These are phyloP conservation scores for Gossypium anomalum DNA, from an alignment of 345 rosid species.

Conservation along the genomic window DNA sequence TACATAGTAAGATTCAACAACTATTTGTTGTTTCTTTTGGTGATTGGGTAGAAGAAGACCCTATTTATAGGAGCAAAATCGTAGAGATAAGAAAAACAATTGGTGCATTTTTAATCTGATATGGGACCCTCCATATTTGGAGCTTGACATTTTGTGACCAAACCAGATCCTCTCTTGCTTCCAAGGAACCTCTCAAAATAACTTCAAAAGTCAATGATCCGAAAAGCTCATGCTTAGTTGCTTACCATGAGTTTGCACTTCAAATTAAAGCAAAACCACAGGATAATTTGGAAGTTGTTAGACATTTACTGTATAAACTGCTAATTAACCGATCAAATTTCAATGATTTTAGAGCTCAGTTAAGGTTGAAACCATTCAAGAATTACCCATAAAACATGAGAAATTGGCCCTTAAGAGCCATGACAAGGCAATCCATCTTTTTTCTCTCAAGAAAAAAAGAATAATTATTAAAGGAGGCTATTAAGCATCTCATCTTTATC, in stretches of 20 bases:
- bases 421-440: background rate
- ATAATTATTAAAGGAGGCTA: constrained; percentile 15
- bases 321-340: background rate
- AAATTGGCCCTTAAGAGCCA: constrained; percentile 13
- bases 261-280: background rate
- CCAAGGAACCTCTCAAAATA: background rate
- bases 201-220: constrained; percentile 10
- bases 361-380: constrained; percentile 1
- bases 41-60: background rate
- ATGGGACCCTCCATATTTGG: constrained; percentile 9
- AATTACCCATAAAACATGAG: background rate
- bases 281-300: background rate
- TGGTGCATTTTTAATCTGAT: background rate
- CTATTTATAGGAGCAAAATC: constrained; percentile 4
- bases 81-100: background rate
- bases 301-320: background rate
- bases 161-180: constrained; percentile 2
- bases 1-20: background rate
- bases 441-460: background rate
- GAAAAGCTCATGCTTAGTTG: background rate
- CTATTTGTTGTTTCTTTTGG: no score
- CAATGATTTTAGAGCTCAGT: background rate
- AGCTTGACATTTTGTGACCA: constrained; percentile 1
- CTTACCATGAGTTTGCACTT: background rate
- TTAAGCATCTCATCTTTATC: constrained; percentile 16